Evolutionary conservation across 169 alveolate genomes (phyloP).

Genomic region (Plasmodium gallinaceum): DNA sequence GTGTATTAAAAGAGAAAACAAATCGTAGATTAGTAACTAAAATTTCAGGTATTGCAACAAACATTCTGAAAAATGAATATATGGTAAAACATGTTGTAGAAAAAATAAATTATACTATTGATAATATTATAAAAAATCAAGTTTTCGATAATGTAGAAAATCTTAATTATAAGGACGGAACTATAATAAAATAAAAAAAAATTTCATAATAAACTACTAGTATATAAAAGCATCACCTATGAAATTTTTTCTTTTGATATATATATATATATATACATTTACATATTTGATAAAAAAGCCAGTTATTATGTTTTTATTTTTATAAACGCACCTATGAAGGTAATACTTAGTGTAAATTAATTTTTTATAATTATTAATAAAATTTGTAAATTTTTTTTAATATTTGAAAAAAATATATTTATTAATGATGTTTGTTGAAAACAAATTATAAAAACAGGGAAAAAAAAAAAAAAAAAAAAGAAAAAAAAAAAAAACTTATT

Average conservation of each 20-base stretch:
- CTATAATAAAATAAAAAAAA: conserved; percentile 56
- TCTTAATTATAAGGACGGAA: conserved; percentile 54
- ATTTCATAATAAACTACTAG: too few species aligned
- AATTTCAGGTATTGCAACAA: conserved; percentile 15
- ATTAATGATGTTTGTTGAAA: conserved; percentile 6
- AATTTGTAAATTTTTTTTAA: too few species aligned
- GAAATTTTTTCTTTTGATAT: background rate
- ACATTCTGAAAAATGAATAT: conserved; percentile 19
- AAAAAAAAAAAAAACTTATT: background rate
- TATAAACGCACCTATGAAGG: background rate
- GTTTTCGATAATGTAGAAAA: background rate
- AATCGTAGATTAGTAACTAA: conserved; percentile 44
- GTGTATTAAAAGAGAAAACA: conserved; percentile 23
- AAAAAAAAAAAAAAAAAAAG: conserved; percentile 2
- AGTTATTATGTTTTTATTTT: background rate
- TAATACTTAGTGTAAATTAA: too few species aligned
- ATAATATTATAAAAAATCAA: conserved; percentile 30
- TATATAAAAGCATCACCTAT: too few species aligned
- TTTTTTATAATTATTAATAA: too few species aligned
- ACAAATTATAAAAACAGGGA: background rate
- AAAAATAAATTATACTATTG: conserved; percentile 38
- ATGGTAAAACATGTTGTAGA: conserved; percentile 42
- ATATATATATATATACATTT: background rate
- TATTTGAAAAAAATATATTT: too few species aligned
- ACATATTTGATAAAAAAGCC: background rate